Evolutionary conservation across 768 basidiomycete genomes (phyloP).

Genomic region (Paxillus rubicundulus): DNA sequence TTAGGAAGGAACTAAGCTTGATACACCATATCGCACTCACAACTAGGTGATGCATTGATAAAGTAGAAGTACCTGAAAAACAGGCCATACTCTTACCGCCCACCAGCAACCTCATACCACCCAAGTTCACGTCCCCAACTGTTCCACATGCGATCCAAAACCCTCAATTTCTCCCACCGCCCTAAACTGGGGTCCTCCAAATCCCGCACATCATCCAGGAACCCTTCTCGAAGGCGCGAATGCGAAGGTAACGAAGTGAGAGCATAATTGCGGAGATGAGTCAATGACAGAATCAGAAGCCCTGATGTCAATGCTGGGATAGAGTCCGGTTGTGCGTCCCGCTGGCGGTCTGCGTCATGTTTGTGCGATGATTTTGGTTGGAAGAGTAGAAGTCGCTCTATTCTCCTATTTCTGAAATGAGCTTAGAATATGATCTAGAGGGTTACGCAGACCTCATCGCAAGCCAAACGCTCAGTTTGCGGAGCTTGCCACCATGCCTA

Average conservation of each 20-base stretch:
- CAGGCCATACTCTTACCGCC: slow-evolving; percentile 7
- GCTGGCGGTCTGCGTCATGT: slow-evolving; percentile 4
- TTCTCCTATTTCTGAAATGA: slow-evolving; percentile 41
- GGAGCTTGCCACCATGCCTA: slow-evolving; percentile 56
- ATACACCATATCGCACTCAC: no score
- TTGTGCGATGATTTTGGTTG: slow-evolving; percentile 35
- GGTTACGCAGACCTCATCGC: slow-evolving; percentile 57
- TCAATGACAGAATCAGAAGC: slow-evolving; percentile 67
- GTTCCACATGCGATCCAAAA: slow-evolving; percentile 87
- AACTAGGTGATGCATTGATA: no score
- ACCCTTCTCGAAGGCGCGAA: slow-evolving; percentile 69
- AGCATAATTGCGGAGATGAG: slow-evolving; percentile 64
- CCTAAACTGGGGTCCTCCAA: slow-evolving; percentile 73
- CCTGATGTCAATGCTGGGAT: slow-evolving; percentile 64
- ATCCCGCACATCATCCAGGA: slow-evolving; percentile 82
- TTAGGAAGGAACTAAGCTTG: no score
- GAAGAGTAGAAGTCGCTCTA: slow-evolving; percentile 65
- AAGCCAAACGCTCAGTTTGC: slow-evolving; percentile 60
- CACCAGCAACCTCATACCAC: slow-evolving; percentile 44
- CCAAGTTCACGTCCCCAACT: slow-evolving; percentile 73
- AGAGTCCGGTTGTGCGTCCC: slow-evolving; percentile 11
- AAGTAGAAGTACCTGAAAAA: no score
- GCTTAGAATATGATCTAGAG: not conserved
- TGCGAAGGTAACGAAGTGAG: slow-evolving; percentile 52
- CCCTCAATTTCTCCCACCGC: slow-evolving; percentile 67